These are phyloP conservation scores for Solanum bulbocastanum DNA, from an alignment of 257 asterid species.

Conservation along the genomic window DNA sequence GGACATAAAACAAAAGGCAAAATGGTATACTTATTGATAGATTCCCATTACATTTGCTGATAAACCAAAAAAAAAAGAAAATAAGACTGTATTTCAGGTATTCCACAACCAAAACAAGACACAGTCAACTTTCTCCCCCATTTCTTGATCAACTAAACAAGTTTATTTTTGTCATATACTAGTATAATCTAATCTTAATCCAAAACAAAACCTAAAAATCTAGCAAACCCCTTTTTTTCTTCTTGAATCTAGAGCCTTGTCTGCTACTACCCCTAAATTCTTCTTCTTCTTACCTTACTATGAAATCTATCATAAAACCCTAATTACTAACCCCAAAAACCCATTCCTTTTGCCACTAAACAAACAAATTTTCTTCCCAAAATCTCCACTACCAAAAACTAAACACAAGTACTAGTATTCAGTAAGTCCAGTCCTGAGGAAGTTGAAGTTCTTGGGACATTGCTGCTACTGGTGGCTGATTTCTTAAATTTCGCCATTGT, in stretches of 20 bases:
- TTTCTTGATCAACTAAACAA: neutral
- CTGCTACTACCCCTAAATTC: neutral
- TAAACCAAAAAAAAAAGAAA: neutral
- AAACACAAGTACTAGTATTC: neutral
- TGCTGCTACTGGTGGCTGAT: neutral
- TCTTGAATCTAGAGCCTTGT: neutral
- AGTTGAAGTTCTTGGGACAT: constrained; percentile 40
- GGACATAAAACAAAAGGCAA: neutral
- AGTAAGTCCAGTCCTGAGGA: constrained; percentile 68
- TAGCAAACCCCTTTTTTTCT: neutral
- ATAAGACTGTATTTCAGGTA: constrained; percentile 14
- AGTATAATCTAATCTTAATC: constrained; percentile 6
- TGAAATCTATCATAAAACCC: constrained; percentile 8
- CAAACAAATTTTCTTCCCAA: neutral
- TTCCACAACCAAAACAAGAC: constrained; percentile 21
- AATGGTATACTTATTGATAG: neutral
- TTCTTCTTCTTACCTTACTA: neutral
- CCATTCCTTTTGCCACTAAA: neutral
- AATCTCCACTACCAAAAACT: neutral
- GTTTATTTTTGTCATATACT: neutral
- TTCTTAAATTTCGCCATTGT: constrained; percentile 15
- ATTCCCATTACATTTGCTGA: neutral
- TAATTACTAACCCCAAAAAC: constrained; percentile 4
- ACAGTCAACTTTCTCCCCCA: constrained; percentile 15
- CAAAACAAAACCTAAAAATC: neutral